These are phyloP conservation scores for Aspergillus panamensis DNA, from an alignment of 495 filamentous ascomycete genomes.

Conservation along the genomic window DNA sequence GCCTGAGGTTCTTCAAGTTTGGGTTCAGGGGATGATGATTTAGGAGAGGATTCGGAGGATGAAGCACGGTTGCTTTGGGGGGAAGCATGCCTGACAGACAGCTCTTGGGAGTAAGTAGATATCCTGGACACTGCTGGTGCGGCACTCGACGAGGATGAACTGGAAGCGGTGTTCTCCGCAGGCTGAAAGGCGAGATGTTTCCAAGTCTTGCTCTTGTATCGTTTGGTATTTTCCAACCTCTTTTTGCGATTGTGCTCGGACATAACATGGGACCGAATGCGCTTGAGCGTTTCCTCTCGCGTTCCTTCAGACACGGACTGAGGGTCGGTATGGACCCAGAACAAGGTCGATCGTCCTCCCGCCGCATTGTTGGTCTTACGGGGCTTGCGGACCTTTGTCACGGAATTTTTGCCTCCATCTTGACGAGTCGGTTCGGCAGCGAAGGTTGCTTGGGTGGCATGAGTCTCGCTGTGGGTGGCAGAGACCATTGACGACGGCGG, in stretches of 20 bases:
- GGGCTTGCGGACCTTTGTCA: conserved; percentile 39
- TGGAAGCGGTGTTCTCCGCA: conserved; percentile 28
- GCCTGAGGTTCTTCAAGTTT: not conserved
- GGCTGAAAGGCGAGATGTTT: conserved; percentile 43
- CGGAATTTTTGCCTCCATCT: conserved; percentile 26
- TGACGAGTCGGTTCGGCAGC: conserved; percentile 13
- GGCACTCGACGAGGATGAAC: conserved; percentile 19
- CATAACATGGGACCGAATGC: conserved; percentile 51
- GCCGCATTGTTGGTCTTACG: conserved; percentile 38
- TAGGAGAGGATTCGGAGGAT: conserved; percentile 4
- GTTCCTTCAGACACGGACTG: conserved; percentile 40
- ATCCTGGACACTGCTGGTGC: conserved; percentile 7
- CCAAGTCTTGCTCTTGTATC: conserved; percentile 44
- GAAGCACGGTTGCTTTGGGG: not conserved
- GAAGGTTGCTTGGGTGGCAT: conserved; percentile 7
- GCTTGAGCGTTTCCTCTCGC: conserved; percentile 45
- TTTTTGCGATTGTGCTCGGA: conserved; percentile 52
- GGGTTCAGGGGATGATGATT: conserved; percentile 17
- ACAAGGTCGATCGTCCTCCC: conserved; percentile 39
- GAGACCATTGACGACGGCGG: conserved; percentile 11
- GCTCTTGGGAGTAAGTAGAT: not conserved
- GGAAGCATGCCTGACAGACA: conserved; percentile 2
- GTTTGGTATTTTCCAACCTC: conserved; percentile 42
- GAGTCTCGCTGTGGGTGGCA: not conserved
- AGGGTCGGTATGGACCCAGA: conserved; percentile 46